Base-by-base conservation (phyloP, 192 early-diverging fungal species). In the Podochytrium sp. region DNA sequence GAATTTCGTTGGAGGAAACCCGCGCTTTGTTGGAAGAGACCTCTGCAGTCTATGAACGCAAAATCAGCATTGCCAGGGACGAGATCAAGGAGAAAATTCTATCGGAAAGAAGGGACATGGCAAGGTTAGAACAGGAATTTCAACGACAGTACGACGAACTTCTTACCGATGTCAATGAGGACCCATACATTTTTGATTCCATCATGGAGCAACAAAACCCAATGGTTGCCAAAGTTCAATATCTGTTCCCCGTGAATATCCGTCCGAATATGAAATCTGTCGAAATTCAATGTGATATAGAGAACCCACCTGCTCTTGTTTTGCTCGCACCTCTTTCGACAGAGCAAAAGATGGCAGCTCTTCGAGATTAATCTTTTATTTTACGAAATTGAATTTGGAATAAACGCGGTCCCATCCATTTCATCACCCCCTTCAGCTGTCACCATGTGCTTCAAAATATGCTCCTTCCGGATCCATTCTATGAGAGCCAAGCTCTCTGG, bases 401-500 rank as follows among this genome's bases (percentile, higher is more conserved):
- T 40, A 53, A 63, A 74, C 61, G 16, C 37, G 23, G 40, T 3
- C n/a, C 71, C 71, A 10, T 59, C 57, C 40, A 59, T n/a, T 7
- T 23, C 2, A 10, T 30, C 57, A 47, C 65, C 42, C n/a, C 30
- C 23, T 18, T 39, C 1, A 39, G 63, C 72, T 27, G 32, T 16
- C 23, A n/a, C 32, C 57, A 39, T 5, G 47, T 72, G 72, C 49
- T 71, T 73, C 7, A 77, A 37, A 12, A 78, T 51, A 41, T 79
- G 80, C 38, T 85, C 71, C 27, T 52, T 41, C 10, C 40, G 35
- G 12, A 85, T 79, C 83, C 83, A 85, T n/a, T 76, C 75, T 10
- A 78, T 25, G 20, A 84, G 53, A 16, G 16, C 25, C 29, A n/a
- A 33, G 5, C 18, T 20, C 52, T 71, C 65, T 12, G 23, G 30